Evolutionary conservation across 1,284 basidiomycete species (phyloP).

Genomic region (Veloporphyrellus conicus): DNA sequence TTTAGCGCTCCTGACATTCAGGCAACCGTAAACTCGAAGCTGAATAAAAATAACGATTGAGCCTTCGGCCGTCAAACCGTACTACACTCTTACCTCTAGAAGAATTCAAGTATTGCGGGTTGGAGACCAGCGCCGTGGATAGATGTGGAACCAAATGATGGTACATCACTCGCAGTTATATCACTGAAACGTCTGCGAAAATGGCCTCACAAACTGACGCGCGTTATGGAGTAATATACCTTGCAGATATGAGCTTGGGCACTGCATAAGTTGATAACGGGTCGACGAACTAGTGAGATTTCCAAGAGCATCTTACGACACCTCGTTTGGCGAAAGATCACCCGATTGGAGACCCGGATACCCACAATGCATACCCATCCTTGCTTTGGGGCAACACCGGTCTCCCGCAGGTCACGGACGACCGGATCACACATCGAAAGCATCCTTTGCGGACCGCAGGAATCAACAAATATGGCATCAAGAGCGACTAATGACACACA

Average conservation of each 20-base stretch:
- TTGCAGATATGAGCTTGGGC: conserved; percentile 25
- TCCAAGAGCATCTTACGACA: conserved; percentile 61
- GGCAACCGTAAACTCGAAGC: conserved; percentile 68
- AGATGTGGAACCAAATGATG: conserved; percentile 69
- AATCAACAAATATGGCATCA: not conserved
- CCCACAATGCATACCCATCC: conserved; percentile 88
- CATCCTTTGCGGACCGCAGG: conserved; percentile 45
- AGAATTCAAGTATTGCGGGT: conserved; percentile 68
- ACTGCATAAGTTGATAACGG: not conserved
- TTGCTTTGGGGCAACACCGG: conserved; percentile 77
- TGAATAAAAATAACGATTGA: conserved; percentile 26
- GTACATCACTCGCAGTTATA: conserved; percentile 62
- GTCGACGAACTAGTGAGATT: conserved; percentile 68
- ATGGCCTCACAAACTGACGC: conserved; percentile 58
- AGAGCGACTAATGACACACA: conserved; percentile 27
- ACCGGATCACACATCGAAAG: conserved; percentile 69
- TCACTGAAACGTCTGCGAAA: conserved; percentile 62
- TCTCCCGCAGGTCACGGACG: conserved; percentile 60
- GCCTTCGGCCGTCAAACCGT: not conserved
- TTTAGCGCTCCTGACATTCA: conserved; percentile 80
- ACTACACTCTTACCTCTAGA: conserved; percentile 49
- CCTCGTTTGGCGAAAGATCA: conserved; percentile 74
- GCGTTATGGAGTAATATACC: conserved; percentile 72
- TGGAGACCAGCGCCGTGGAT: conserved; percentile 81
- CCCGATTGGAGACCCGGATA: conserved; percentile 61